Conservation (phyloP, 2,329 filamentous ascomycete genomes). For the Penicillium sp. region DNA sequence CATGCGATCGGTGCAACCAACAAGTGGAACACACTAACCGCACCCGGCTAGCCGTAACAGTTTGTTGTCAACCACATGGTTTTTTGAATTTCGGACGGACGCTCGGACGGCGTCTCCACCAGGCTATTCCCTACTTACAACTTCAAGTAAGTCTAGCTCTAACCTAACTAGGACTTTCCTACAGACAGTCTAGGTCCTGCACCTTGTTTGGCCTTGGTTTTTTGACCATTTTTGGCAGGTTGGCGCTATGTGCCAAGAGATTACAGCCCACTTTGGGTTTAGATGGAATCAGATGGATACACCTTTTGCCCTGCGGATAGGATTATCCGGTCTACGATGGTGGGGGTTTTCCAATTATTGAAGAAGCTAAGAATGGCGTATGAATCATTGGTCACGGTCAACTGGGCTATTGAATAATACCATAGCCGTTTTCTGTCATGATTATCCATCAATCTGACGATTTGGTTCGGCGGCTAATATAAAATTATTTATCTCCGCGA, state of each 20-base stretch:
- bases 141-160: neutral
- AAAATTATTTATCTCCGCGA: neutral
- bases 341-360: no score
- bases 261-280: no score
- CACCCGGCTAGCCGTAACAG: neutral
- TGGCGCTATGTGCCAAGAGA: neutral
- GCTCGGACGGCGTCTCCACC: neutral
- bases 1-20: neutral
- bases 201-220: neutral
- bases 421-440: neutral
- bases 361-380: neutral
- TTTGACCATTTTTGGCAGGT: neutral
- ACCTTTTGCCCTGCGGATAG: no score
- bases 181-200: neutral
- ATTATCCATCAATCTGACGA: no score
- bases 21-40: neutral
- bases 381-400: neutral
- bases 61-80: constrained; percentile 12
- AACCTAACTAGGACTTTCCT: neutral
- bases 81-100: neutral
- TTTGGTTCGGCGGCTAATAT: no score
- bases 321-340: no score
- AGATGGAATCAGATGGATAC: no score
- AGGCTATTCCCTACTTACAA: neutral
- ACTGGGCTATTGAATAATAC: neutral